These are phyloP conservation scores for Westerdykella aurantiaca DNA, from an alignment of 2,329 filamentous ascomycete species.

Conservation along the genomic window DNA sequence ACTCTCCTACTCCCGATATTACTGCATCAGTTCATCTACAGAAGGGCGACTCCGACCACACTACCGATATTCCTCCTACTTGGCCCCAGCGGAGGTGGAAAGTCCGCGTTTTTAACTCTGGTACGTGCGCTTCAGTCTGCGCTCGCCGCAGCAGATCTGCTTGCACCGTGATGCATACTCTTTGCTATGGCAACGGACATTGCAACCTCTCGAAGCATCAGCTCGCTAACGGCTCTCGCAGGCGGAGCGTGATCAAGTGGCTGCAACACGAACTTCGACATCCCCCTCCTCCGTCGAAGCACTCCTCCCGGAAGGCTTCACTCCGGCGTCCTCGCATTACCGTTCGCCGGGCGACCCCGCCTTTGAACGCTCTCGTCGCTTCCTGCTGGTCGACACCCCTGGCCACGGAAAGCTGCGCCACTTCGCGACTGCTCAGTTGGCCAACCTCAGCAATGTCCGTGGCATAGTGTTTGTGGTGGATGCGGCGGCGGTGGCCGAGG, in stretches of 20 bases:
- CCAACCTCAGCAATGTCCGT: slow-evolving; percentile 47
- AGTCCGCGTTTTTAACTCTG: slow-evolving; percentile 80
- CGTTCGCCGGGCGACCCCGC: slow-evolving; percentile 61
- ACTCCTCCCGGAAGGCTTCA: slow-evolving; percentile 52
- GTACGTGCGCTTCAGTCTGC: slow-evolving; percentile 39
- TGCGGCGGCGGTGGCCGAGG: slow-evolving; percentile 51
- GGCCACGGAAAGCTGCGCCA: slow-evolving; percentile 91
- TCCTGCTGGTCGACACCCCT: slow-evolving; percentile 80
- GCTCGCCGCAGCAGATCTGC: background rate
- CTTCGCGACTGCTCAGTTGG: slow-evolving; percentile 53
- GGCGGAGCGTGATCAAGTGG: slow-evolving; percentile 52
- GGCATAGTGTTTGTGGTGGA: slow-evolving; percentile 89
- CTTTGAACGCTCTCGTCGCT: slow-evolving; percentile 53
- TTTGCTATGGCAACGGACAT: background rate
- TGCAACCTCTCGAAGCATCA: background rate
- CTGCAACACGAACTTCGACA: slow-evolving; percentile 48
- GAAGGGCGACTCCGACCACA: slow-evolving; percentile 57
- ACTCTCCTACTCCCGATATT: slow-evolving; percentile 68
- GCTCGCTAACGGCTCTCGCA: slow-evolving; percentile 13
- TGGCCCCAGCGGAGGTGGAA: slow-evolving; percentile 77
- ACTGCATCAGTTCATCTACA: slow-evolving; percentile 70
- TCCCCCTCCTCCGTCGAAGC: slow-evolving; percentile 51
- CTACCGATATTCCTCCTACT: slow-evolving; percentile 74
- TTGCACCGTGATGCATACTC: background rate
- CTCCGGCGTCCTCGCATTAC: slow-evolving; percentile 56